Evolutionary conservation across 2,329 filamentous ascomycete genomes (phyloP).

Genomic region (Magnaporthiopsis rhizophila): DNA sequence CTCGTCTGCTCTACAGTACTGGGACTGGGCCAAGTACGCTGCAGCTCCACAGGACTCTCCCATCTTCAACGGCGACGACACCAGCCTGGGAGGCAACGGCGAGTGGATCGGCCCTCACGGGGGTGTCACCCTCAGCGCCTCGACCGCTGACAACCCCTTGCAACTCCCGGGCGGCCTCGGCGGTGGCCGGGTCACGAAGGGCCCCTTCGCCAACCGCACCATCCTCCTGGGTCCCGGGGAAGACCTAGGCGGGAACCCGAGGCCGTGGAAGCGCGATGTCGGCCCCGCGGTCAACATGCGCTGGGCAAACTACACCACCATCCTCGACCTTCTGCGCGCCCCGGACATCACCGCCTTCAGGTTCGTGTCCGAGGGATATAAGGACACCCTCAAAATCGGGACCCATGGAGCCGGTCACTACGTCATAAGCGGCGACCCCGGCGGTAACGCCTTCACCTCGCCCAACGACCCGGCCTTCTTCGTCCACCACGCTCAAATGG

Average conservation of each 20-base stretch:
- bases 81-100: conserved; percentile 38
- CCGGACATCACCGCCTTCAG: conserved; percentile 25
- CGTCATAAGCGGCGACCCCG: conserved; percentile 24
- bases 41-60: conserved; percentile 33
- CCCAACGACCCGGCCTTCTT: conserved; percentile 18
- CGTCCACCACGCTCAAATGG: conserved; percentile 13
- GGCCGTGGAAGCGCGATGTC: conserved; percentile 23
- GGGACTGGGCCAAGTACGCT: conserved; percentile 41
- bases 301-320: conserved; percentile 22
- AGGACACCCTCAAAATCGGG: conserved; percentile 21
- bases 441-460: conserved; percentile 20
- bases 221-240: conserved; percentile 26
- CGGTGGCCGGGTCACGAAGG: conserved; percentile 41
- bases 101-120: conserved; percentile 22
- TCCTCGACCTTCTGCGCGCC: conserved; percentile 22
- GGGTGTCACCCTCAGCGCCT: conserved; percentile 14
- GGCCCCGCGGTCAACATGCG: conserved; percentile 21
- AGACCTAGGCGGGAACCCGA: conserved; percentile 27
- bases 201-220: conserved; percentile 33
- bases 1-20: conserved; percentile 26
- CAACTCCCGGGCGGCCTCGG: conserved; percentile 33
- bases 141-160: conserved; percentile 11
- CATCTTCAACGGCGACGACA: conserved; percentile 42
- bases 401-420: conserved; percentile 24
- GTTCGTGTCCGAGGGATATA: conserved; percentile 26